Base-by-base conservation (phyloP, 192 early-diverging fungal genomes). In the Obelidium mucronatum region DNA sequence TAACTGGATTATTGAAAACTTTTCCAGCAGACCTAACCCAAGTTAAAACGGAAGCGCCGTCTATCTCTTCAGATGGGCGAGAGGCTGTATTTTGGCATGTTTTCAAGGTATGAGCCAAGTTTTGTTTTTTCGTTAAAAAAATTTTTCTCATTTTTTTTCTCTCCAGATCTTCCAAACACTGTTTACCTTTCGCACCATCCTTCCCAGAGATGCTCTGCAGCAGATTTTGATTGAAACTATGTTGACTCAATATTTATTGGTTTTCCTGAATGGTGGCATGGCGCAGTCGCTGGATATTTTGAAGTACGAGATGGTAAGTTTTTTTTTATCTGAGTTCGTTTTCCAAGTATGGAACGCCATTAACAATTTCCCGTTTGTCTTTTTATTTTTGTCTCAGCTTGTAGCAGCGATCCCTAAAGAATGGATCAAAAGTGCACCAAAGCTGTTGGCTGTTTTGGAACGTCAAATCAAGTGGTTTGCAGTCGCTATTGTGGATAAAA, bases 221-320 rank as follows among this genome's bases (percentile, higher is more conserved):
- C 8, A 22, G 8, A 8, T 74, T 1, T 22, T 63, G 56, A 51
- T 74, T 40, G 59, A 63, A 22, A 26, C 2, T 34, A 0, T 62
- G 8, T 24, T 74, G 60, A 74, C 34, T 31, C 36, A 74, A 31
- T 72, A 72, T 40, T 8, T 74, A 1, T 37, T 63, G 1, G 26
- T 39, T 8, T 62, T 48, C 26, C 33, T 74, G 39, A 54, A 28
- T 17, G 72, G 72, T 17, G 31, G 58, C 5, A 63, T 44, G 34
- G 55, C 72, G 8, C 22, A 17, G 4, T 30, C 72, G 13, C 15
- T 15, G 33, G 72, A 74, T 44, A 62, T 63, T 30, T 40, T 74
- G 59, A 74, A 74, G 34, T 74, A 62, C 48, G 72, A 74, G 40
- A 22, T 44, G 60, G 56, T 74, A n/a, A 26, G 66, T 74, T 19